Percentiles rank a stretch among this genome's conserved stretches.
Evolutionary conservation across 2,329 filamentous ascomycete species (phyloP).

Genomic region (Pseudogymnoascus sp.): DNA sequence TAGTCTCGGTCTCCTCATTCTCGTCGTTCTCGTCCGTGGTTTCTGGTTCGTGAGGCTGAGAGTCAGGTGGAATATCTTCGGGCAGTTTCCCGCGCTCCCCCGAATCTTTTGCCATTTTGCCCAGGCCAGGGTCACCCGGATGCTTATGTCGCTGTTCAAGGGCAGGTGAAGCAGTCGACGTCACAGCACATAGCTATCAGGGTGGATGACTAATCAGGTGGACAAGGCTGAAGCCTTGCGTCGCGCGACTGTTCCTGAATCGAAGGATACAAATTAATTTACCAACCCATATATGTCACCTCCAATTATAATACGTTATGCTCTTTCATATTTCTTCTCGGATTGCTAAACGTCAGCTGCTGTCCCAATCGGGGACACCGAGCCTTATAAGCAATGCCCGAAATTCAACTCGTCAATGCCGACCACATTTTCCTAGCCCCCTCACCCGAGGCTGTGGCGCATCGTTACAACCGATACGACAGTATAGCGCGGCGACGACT

Average conservation of each 20-base stretch:
- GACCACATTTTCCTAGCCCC: not conserved
- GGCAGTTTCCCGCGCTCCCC: constrained; percentile 23
- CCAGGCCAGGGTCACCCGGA: not conserved
- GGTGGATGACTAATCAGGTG: not conserved
- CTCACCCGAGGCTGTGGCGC: not conserved
- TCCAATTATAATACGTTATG: not conserved
- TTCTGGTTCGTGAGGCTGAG: constrained; percentile 19
- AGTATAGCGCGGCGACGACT: not conserved
- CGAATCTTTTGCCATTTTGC: constrained; percentile 26
- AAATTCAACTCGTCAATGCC: not conserved
- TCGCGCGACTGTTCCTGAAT: not conserved
- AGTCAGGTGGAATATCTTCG: constrained; percentile 17
- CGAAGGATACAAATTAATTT: not conserved
- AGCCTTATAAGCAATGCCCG: not conserved
- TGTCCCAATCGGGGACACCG: not conserved
- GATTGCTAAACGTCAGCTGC: not conserved
- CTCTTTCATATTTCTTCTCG: not conserved
- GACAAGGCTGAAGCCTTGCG: constrained; percentile 1
- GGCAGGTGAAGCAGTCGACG: not conserved
- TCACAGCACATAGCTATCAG: constrained; percentile 3
- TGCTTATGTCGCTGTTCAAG: not conserved
- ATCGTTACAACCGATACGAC: not conserved
- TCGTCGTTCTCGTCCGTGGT: constrained; percentile 16
- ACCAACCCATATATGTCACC: not conserved
- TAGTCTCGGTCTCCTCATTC: constrained; percentile 36